A percentile compares a stretch with the other conserved stretches of the same genome.
Evolutionary conservation across 306 rosid species (phyloP).

Genomic region (Cicer chorassanicum): DNA sequence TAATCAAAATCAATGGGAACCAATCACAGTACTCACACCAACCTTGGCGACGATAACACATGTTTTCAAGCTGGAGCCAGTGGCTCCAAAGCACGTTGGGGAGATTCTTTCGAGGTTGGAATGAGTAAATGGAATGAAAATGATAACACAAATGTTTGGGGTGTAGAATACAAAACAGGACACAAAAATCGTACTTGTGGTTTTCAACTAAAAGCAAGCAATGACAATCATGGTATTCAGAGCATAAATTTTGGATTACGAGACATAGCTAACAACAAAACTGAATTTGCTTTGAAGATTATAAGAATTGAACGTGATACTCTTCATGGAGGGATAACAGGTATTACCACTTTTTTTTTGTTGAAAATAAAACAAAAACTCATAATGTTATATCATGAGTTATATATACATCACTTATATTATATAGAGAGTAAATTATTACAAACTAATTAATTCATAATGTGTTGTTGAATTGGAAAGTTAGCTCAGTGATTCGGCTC

Average conservation of each 20-base stretch:
- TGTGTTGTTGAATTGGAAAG: too few species aligned
- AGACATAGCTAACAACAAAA: constrained; percentile 8
- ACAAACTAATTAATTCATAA: too few species aligned
- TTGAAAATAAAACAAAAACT: too few species aligned
- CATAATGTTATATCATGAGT: too few species aligned
- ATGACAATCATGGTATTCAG: constrained; percentile 10
- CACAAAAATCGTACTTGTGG: constrained; percentile 18
- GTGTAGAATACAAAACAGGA: constrained; percentile 26
- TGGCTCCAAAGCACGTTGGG: constrained; percentile 31
- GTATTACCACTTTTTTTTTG: too few species aligned
- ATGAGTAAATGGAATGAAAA: constrained; percentile 36
- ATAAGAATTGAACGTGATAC: not conserved
- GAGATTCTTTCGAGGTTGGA: constrained; percentile 24
- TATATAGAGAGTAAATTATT: too few species aligned
- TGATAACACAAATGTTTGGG: constrained; percentile 35
- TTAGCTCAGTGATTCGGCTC: too few species aligned
- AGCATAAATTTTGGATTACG: constrained; percentile 28
- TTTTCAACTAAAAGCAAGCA: constrained; percentile 26
- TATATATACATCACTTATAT: too few species aligned
- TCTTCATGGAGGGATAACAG: constrained; percentile 28
- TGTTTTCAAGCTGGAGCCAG: constrained; percentile 7
- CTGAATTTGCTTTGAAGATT: constrained; percentile 10
- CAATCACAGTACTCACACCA: constrained; percentile 30
- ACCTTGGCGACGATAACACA: constrained; percentile 26
- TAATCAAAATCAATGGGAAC: constrained; percentile 10